A percentile compares a stretch with the other conserved stretches of the same genome.
Conservation (phyloP, 495 filamentous ascomycete genomes). For the Talaromyces stipitatus region DNA sequence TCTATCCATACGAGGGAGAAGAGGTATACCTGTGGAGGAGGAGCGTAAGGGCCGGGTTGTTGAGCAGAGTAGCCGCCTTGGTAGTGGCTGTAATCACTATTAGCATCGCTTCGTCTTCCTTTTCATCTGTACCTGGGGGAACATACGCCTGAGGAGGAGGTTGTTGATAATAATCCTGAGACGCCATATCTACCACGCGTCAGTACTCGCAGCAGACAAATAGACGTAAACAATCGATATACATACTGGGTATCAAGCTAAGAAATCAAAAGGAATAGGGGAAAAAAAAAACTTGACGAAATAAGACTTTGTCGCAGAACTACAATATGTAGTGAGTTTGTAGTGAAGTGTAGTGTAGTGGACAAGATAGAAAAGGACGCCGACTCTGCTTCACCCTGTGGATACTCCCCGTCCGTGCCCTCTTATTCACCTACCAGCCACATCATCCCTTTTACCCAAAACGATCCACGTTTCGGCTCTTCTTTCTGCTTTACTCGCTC, state of each 20-base stretch:
- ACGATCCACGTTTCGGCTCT: neutral
- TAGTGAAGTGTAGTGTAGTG: too few relatives aligned
- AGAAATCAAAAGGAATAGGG: too few relatives aligned
- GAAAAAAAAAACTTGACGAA: too few relatives aligned
- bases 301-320: too few relatives aligned
- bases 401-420: too few relatives aligned
- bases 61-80: conserved; percentile 8
- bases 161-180: conserved; percentile 38
- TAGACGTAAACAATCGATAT: too few relatives aligned
- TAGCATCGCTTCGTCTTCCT: neutral
- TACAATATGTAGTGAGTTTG: too few relatives aligned
- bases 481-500: neutral
- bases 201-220: neutral
- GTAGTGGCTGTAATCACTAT: conserved; percentile 6
- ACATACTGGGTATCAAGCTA: too few relatives aligned
- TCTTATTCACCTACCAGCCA: too few relatives aligned
- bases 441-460: neutral
- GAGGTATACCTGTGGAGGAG: conserved; percentile 10
- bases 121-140: neutral
- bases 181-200: conserved; percentile 26
- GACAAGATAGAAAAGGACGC: too few relatives aligned
- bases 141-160: conserved; percentile 21
- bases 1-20: too few relatives aligned
- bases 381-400: too few relatives aligned
- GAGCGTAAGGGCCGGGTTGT: conserved; percentile 10